Percentiles rank a stretch among this genome's conserved stretches.
Conservation (phyloP, 192 early-diverging fungal species). For the Backusella macrospora region DNA sequence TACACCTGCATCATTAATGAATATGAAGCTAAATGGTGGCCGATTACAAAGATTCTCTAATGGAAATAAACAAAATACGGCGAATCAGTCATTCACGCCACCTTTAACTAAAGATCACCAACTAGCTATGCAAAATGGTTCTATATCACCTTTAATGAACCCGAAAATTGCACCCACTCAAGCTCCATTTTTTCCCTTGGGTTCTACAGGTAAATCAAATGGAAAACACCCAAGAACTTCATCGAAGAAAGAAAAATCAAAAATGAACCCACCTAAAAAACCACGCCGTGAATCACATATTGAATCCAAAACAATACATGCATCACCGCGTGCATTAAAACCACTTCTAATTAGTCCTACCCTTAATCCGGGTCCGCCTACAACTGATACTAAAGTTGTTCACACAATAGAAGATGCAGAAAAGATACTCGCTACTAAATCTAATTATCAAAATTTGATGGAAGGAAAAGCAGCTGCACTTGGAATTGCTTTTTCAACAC, state of each 20-base stretch:
- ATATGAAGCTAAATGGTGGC: slow-evolving; percentile 17
- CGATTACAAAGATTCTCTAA: neutral
- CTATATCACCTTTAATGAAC: slow-evolving; percentile 8
- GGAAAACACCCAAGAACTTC: neutral
- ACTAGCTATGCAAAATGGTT: neutral
- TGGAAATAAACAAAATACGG: neutral
- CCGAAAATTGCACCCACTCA: neutral
- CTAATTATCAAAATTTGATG: slow-evolving; percentile 85
- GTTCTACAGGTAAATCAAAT: neutral
- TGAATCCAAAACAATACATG: slow-evolving; percentile 14
- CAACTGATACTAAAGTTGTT: neutral
- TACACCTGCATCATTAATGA: slow-evolving; percentile 37
- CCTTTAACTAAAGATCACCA: neutral
- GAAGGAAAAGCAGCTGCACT: slow-evolving; percentile 84
- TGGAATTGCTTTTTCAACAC: slow-evolving; percentile 72
- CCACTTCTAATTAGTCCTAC: slow-evolving; percentile 49
- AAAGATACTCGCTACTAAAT: slow-evolving; percentile 52
- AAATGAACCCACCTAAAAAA: slow-evolving; percentile 1
- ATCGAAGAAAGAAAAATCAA: neutral
- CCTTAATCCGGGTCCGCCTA: slow-evolving; percentile 40
- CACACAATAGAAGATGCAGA: slow-evolving; percentile 32
- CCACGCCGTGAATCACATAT: slow-evolving; percentile 11
- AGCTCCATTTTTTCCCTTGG: neutral
- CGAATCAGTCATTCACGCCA: neutral
- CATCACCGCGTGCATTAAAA: slow-evolving; percentile 36